Conservation (phyloP, 2,329 filamentous ascomycete species). For the Alternaria sp. region DNA sequence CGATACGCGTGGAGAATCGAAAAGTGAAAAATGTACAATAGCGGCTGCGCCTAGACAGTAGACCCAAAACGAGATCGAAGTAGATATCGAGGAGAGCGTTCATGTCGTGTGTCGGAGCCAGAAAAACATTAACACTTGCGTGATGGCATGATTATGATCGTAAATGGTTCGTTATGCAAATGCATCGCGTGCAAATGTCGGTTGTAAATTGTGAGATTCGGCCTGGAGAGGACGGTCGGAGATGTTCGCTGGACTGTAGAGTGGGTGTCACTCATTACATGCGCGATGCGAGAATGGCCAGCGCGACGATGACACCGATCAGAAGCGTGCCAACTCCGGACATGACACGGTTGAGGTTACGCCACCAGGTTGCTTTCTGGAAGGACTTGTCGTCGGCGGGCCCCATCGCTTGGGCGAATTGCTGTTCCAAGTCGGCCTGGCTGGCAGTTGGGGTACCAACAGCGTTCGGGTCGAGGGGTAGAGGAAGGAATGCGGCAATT, state of each 20-base stretch:
- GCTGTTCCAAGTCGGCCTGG: conserved; percentile 50
- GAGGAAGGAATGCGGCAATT: conserved; percentile 74
- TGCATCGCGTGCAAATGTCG: conserved; percentile 11
- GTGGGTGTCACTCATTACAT: conserved; percentile 30
- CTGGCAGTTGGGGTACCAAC: conserved; percentile 44
- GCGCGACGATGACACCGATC: conserved; percentile 56
- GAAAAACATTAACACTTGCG: conserved; percentile 42
- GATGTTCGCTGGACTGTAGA: neutral
- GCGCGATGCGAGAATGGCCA: conserved; percentile 46
- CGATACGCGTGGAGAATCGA: conserved; percentile 10
- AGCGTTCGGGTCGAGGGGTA: conserved; percentile 64
- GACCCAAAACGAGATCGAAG: conserved; percentile 22
- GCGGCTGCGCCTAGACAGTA: conserved; percentile 21
- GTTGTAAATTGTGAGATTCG: conserved; percentile 1
- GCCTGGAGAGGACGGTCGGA: conserved; percentile 8
- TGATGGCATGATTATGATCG: conserved; percentile 32
- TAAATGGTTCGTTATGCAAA: conserved; percentile 29
- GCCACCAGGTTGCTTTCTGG: conserved; percentile 70
- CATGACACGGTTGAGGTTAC: conserved; percentile 68
- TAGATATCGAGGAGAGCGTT: conserved; percentile 25
- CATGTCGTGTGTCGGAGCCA: conserved; percentile 24
- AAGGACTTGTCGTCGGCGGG: conserved; percentile 57
- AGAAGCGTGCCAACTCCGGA: conserved; percentile 62
- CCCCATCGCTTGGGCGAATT: conserved; percentile 53
- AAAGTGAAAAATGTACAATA: conserved; percentile 28